Percentiles rank a stretch among this genome's conserved stretches.
Evolutionary conservation across 345 rosid genomes (phyloP).

Genomic region (Rubroshorea leprosula): DNA sequence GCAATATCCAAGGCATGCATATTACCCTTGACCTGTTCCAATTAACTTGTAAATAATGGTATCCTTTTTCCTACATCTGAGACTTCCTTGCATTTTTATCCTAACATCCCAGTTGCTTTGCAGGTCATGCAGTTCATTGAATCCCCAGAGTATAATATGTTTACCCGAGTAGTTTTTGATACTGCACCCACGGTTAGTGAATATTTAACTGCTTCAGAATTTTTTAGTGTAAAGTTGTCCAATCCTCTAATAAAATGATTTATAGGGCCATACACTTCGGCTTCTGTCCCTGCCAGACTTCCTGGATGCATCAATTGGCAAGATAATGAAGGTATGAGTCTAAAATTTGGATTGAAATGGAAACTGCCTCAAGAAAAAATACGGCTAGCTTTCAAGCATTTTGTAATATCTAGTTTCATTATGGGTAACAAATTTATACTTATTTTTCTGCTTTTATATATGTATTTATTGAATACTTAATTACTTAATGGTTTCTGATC

Average conservation of each 20-base stretch:
- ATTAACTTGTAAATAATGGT: background rate
- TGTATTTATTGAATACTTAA: background rate
- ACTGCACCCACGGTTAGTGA: slow-evolving; percentile 78
- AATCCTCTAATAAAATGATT: slow-evolving; percentile 16
- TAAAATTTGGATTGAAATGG: slow-evolving; percentile 2
- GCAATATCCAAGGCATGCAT: slow-evolving; percentile 68
- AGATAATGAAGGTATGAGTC: slow-evolving; percentile 62
- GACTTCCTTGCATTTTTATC: background rate
- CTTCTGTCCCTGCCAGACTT: slow-evolving; percentile 86
- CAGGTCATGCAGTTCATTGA: slow-evolving; percentile 74
- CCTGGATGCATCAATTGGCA: slow-evolving; percentile 66
- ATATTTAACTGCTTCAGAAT: background rate
- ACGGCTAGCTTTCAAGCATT: too few relatives aligned
- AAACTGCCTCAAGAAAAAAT: background rate
- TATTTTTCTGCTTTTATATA: background rate
- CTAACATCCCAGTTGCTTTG: slow-evolving; percentile 18
- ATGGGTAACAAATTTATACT: too few relatives aligned
- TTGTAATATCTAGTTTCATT: too few relatives aligned
- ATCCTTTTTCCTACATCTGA: background rate
- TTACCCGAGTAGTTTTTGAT: slow-evolving; percentile 66
- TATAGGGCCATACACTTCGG: slow-evolving; percentile 76
- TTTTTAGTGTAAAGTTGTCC: slow-evolving; percentile 11
- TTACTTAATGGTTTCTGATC: background rate
- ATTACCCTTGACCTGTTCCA: background rate
- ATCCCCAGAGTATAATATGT: slow-evolving; percentile 53